Evolutionary conservation across 108 stramenopile genomes (phyloP).

Genomic region (Heterococcus sp.): DNA sequence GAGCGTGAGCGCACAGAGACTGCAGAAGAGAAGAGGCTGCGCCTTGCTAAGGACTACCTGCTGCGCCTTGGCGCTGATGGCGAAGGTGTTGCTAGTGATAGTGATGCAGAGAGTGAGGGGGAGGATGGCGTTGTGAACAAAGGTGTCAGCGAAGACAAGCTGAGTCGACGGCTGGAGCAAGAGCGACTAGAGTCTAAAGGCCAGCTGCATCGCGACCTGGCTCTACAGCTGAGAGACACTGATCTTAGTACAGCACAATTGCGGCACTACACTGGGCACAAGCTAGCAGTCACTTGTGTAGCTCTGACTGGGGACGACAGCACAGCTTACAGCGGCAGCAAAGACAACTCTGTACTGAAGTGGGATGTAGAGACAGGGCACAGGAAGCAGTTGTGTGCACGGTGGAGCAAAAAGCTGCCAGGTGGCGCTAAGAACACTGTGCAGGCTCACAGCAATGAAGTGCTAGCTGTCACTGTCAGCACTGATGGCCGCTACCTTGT

Average conservation of each 20-base stretch:
- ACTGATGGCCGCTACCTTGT: conserved; percentile 87
- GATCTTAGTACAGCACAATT: conserved; percentile 8
- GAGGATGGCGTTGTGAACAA: neutral
- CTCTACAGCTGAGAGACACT: conserved; percentile 13
- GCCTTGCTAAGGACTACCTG: conserved; percentile 59
- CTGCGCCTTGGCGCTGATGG: conserved; percentile 12
- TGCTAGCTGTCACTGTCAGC: conserved; percentile 80
- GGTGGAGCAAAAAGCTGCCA: conserved; percentile 38
- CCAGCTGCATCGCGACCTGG: conserved; percentile 8
- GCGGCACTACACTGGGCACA: conserved; percentile 37
- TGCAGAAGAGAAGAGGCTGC: conserved; percentile 57
- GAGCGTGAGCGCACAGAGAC: conserved; percentile 54
- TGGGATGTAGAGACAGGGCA: conserved; percentile 82
- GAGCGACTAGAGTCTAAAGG: neutral
- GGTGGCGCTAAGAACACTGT: conserved; percentile 9
- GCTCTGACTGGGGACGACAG: conserved; percentile 66
- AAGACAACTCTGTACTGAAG: conserved; percentile 84
- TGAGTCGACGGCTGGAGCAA: conserved; percentile 1
- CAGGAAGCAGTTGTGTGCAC: conserved; percentile 15
- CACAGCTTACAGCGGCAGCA: conserved; percentile 72
- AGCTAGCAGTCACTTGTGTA: conserved; percentile 72
- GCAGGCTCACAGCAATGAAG: conserved; percentile 49
- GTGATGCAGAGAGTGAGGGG: neutral
- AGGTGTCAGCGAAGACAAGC: neutral
- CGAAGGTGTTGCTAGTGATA: neutral